Base-by-base conservation (phyloP, 805 yeast genomes). In the Ogataea trehaloabstinens region DNA sequence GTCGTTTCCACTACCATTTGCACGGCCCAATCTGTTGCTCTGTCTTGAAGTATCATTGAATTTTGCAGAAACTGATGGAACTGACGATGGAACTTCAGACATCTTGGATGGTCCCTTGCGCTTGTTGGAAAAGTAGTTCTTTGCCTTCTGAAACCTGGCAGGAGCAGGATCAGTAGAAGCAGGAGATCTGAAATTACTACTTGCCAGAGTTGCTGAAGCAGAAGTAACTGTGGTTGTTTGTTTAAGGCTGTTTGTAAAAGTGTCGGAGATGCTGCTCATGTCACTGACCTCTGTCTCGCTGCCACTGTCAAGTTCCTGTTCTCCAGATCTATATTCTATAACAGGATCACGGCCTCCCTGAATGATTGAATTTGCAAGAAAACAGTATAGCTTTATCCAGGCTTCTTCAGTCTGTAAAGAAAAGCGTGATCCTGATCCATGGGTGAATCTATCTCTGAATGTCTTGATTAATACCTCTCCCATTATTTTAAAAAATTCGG, bases 401-500 rank as follows among this genome's bases (percentile, higher is more conserved):
- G 80, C 74, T 41, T 76, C 71, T 53, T 83, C 89, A 29, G 82
- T 56, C 47, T 80, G 84, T 17, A 75, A 58, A 11, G 80, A 71
- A 55, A 82, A 82, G 15, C 66, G 60, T 3, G 51, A 59, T 2
- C 48, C 48, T 19, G 51, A 44, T 27, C 52, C 56, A 33, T 44
- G 34, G 7, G 32, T 28, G 46, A 81, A 82, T 48, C 89, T 61
- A 55, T 82, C 87, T 50, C 74, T 73, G 48, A 83, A 78, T 1
- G 91, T 83, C 51, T 73, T 75, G 41, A 83, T 67, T 31, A 84
- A 66, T 0, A 89, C 88, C 38, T 74, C 74, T 2, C 91, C 91
- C 88, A 84, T 79, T 25, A 80, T 58, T 56, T 81, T 81, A 49
- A 80, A 84, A 54, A 78, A 80, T 2, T 72, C 70, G 0, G 85